Conservation (phyloP, 2,329 filamentous ascomycete genomes). For the Fusarium verrucosum region DNA sequence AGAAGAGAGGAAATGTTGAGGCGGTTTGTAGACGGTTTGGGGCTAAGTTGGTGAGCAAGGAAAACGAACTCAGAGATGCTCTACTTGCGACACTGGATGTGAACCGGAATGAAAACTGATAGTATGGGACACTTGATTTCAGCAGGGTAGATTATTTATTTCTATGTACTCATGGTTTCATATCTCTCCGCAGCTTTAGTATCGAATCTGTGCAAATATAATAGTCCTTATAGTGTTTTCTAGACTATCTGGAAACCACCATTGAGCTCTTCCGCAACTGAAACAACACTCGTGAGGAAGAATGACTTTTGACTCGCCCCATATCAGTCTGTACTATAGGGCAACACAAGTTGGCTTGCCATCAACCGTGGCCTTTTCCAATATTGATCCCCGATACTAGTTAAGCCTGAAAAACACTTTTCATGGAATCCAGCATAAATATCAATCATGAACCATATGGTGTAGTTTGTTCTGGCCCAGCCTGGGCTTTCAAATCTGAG, state of each 20-base stretch:
- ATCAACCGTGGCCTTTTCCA: neutral
- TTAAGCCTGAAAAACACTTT: neutral
- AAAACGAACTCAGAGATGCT: constrained; percentile 52
- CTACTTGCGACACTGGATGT: constrained; percentile 40
- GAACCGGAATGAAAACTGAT: too few species aligned
- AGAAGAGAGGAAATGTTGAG: constrained; percentile 69
- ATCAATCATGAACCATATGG: neutral
- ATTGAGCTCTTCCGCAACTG: too few species aligned
- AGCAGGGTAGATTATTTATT: too few species aligned
- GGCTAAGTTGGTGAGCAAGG: constrained; percentile 55
- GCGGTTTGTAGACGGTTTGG: constrained; percentile 62
- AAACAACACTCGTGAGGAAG: too few species aligned
- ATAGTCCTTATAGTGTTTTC: too few species aligned
- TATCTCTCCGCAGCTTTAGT: too few species aligned
- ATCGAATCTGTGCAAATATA: too few species aligned
- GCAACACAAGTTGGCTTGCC: neutral
- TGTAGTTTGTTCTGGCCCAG: neutral
- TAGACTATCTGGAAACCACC: too few species aligned
- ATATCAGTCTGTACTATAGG: neutral
- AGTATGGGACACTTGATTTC: too few species aligned
- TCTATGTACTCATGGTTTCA: too few species aligned
- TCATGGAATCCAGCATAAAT: neutral
- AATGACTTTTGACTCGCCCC: too few species aligned
- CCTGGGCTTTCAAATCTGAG: neutral
- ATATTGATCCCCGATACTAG: neutral